Base-by-base conservation (phyloP, 108 stramenopile species). In the Cyclotella kingstonii region DNA sequence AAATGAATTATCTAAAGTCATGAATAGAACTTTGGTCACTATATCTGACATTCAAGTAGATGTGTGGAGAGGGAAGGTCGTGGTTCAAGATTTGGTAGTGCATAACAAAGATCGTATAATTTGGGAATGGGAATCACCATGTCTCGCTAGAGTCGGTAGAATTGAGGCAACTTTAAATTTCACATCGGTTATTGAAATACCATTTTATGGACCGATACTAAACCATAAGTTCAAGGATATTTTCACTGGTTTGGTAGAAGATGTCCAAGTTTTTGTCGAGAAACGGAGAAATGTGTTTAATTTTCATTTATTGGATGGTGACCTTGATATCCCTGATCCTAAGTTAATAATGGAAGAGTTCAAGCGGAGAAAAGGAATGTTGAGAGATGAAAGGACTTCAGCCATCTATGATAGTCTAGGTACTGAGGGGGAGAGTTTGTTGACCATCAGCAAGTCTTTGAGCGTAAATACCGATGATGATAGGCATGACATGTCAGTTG, bases 71-170 rank as follows among this genome's bases (percentile, higher is more conserved):
- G 76, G 76, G 2, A 62, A 35, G 34, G 66, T 70, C 9, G 23
- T 67, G 4, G 62, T 49, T 8, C 57, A 53, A 15, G 68, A 77
- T 41, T 61, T 71, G 31, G 38, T 72, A 10, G 29, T 70, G 18
- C 76, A 77, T 38, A 72, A 71, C 23, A 71, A 71, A 31, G 68
- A 77, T 22, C 70, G 76, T 4, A 41, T 59, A 28, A 44, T 43
- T 11, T 77, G 76, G 76, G 59, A 63, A 10, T 77, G 76, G 76
- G 76, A 77, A 45, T 77, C 76, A 11, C 76, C 76, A 0, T 73
- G 70, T 33, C 40, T 77, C 9, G 70, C 57, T 28, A 29, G 76
- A 7, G 70, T 64, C 0, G 76, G 76, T 17, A 64, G 70, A 22
- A 67, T 77, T 19, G 70, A 77, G 33, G 70, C 45, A 14, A 66